Base-by-base conservation (phyloP, 495 filamentous ascomycete species). In the Hypoxylon cercidicola region DNA sequence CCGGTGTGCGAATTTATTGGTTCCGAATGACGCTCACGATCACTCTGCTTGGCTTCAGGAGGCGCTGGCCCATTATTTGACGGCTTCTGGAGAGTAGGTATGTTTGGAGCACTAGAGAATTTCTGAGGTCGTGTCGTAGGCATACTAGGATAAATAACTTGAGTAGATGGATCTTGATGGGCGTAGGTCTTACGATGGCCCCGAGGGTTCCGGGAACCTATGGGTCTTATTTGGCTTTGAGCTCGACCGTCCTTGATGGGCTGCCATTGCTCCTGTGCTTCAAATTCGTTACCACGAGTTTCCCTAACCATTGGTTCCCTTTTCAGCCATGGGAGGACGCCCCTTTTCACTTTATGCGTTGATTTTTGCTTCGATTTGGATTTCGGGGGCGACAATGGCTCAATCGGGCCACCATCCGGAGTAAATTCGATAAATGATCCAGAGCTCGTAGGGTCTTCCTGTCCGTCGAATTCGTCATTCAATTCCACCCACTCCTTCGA, bases 361-460 rank as follows among this genome's bases (percentile, higher is more conserved):
- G 34, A 20, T 25, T 60, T 66, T 21, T 59, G 28, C 44, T 64
- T 66, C 10, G 50, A 19, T 19, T 61, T 59, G 9, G 37, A 20
- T 40, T 61, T 55, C 28, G 44, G 47, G 30, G 20, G 56, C 20
- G 62, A 57, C 3, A 66, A 20, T 54, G 35, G 9, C 43, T 66
- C 58, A 16, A 66, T 54, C 7, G 50, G 51, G 41, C 63, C 35
- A 3, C 43, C 47, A 3, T 32, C 48, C 6, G 73, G 71, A 5
- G 70, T 74, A 50, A 74, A 77, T 6, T 70, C 73, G 15, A 75
- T 56, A 23, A 69, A 70, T 20, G 70, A 60, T 20, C 64, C 70
- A 34, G 61, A 68, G 52, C 57, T 71, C 5, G 34, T 18, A 16
- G 34, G 30, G 15, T 66, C 58, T 3, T 34, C 41, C n/a, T 57